phyloP scores from a whole-genome alignment of 73 alveolate genomes.

The Symbiodinium pilosum region DNA sequence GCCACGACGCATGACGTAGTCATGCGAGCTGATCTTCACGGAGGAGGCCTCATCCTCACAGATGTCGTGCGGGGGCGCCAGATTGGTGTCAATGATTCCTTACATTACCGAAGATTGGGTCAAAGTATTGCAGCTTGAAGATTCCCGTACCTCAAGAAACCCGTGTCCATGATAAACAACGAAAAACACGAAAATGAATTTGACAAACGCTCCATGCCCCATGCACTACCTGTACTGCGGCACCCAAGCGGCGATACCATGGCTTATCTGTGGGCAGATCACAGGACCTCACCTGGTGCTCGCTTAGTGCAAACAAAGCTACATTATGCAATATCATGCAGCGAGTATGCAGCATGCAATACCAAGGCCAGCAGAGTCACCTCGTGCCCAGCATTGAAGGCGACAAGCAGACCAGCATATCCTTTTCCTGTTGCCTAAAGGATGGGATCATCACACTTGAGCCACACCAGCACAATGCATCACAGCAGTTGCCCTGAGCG shows the following conservation, averaged over 20 bases:
- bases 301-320: neutral
- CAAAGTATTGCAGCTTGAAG: no score
- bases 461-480: neutral
- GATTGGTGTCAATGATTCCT: constrained; percentile 84
- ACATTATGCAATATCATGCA: neutral
- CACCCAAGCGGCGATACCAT: constrained; percentile 49
- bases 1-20: constrained; percentile 37
- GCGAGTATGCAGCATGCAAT: neutral
- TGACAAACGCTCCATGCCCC: neutral
- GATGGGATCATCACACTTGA: no score
- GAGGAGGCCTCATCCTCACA: constrained; percentile 55
- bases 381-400: constrained; percentile 94
- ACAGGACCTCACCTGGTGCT: constrained; percentile 47
- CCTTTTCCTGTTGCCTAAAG: constrained; percentile 82
- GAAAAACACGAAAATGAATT: neutral
- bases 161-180: no score
- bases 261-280: constrained; percentile 82
- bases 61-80: constrained; percentile 74
- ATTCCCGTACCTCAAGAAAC: no score
- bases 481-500: neutral
- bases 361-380: neutral
- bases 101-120: neutral
- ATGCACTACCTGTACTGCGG: neutral
- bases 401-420: constrained; percentile 76
- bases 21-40: constrained; percentile 38